A percentile compares a stretch with the other conserved stretches of the same genome.
Evolutionary conservation across 352 stramenopile genomes (phyloP).

Genomic region (Phytophthora pistaciae): DNA sequence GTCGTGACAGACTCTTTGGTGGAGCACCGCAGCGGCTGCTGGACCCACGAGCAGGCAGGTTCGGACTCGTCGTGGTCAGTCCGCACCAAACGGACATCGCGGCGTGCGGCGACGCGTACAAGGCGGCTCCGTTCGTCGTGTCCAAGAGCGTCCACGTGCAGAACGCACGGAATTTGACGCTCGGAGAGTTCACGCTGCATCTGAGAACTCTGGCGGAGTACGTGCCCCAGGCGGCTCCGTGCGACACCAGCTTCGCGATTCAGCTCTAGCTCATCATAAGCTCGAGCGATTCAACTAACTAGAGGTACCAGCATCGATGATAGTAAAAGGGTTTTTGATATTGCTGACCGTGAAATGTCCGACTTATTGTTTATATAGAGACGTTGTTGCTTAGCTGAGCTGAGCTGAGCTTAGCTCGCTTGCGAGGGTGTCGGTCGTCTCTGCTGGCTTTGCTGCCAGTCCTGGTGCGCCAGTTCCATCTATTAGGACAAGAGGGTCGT

Average conservation of each 20-base stretch:
- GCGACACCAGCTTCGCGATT: slow-evolving; percentile 64
- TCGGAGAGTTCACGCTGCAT: slow-evolving; percentile 68
- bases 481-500: slow-evolving; percentile 35
- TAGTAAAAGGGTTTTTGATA: neutral
- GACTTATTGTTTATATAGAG: slow-evolving; percentile 21
- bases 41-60: slow-evolving; percentile 47
- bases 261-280: slow-evolving; percentile 34
- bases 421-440: slow-evolving; percentile 40
- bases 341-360: slow-evolving; percentile 11
- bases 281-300: too few species aligned
- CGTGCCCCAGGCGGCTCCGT: slow-evolving; percentile 58
- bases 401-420: slow-evolving; percentile 23
- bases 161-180: slow-evolving; percentile 53
- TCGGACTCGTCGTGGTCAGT: slow-evolving; percentile 69
- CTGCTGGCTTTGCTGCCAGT: slow-evolving; percentile 61
- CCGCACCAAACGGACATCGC: slow-evolving; percentile 65
- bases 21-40: slow-evolving; percentile 51
- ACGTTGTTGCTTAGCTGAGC: neutral
- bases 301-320: neutral
- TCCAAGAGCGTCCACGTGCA: slow-evolving; percentile 69
- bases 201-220: slow-evolving; percentile 65
- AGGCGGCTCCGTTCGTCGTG: slow-evolving; percentile 65
- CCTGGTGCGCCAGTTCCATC: slow-evolving; percentile 67
- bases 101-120: slow-evolving; percentile 58
- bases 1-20: slow-evolving; percentile 65